Base-by-base conservation (phyloP, 495 filamentous ascomycete genomes). In the Letharia columbiana region DNA sequence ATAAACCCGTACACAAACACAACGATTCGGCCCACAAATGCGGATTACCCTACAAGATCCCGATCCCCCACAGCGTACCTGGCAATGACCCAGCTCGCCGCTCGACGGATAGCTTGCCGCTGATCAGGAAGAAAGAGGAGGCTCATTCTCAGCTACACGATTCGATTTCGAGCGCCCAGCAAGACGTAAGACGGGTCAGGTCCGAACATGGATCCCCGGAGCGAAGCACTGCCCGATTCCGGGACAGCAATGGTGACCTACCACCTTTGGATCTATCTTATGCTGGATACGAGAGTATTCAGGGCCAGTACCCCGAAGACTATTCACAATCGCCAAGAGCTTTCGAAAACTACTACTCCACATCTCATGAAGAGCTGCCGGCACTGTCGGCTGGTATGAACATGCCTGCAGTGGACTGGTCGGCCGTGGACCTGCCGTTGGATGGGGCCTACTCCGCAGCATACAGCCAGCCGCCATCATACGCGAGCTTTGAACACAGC, bases 1-100 rank as follows among this genome's bases (percentile, higher is more conserved):
- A 96, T 81, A 93, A 93, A 77, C 92, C 93, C 11, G 85, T 87
- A 40, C 90, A 95, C 76, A 91, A 92, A 77, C 89, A 93, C 74
- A 87, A 94, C 77, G 88, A 91, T 75, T 83, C 88, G 67, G 89
- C 90, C 67, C 91, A 95, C 73, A 88, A 91, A 75, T 88, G 82
- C 71, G 90, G 91, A 63, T 73, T 85, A 66, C 92, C 92, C 20
- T 96, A 96, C 77, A 87, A 87, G 72, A 85, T 92, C 64, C 86
- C 83, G 63, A 85, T 90, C 60, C 85, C 83, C 64, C 86, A 90
- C 77, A 86, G 87, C 59, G 82, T 90, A 71, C 86, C 89, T 75
- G 82, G 81, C 70, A 79, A 58, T 80, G 78, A 77, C 57, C 78
- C 82, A 52, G 82, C 86, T 64, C 85, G 84, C 65, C 82, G 86